Base-by-base conservation (phyloP, 2,329 filamentous ascomycete species). In the Neobulgaria alba region DNA sequence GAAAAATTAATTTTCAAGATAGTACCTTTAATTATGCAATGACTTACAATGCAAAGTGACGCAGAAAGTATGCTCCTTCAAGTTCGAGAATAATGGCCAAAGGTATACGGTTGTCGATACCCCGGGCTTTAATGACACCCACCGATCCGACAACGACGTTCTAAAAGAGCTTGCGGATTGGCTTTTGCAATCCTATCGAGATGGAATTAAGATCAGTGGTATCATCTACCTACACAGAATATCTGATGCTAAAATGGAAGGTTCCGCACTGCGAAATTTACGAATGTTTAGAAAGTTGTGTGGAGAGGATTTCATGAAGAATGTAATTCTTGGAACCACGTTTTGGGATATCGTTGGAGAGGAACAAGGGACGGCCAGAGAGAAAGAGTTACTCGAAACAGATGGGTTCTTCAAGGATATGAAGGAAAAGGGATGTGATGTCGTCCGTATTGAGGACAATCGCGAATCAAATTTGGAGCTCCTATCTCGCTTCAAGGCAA, bases 211-310 rank as follows among this genome's bases (percentile, higher is more conserved):
- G n/a, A 52, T 66, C 3, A 49, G 45, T 3, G 68, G 67, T 1
- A 62, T 71, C 36, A 62, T 71, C 21, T 71, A 71, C 50, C 49
- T 71, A 5, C 67, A 71, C 38, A 58, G 60, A 1, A 70, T 72
- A 46, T 60, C 56, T 0, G 62, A 67, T 35, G 56, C 51, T 10
- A 58, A 66, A n/a, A 59, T 69, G 50, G 53, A 55, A 4, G 60
- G 64, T 37, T 62, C 62, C 18, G 53, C 59, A 21, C 52, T 58
- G 10, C 57, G 61, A 29, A 69, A 68, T 42, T 48, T 71, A 1
- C 47, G 59, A 10, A 67, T 70, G 60, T 68, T 71, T 52, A 57
- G 60, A 38, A 61, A 64, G 21, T 59, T 71, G 2, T 65, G 62
- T 32, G 68, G 68, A 1, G 52, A 63, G 8, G 50, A 63, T n/a